phyloP scores from a whole-genome alignment of 495 filamentous ascomycete genomes.

The Entonaema liquescens region DNA sequence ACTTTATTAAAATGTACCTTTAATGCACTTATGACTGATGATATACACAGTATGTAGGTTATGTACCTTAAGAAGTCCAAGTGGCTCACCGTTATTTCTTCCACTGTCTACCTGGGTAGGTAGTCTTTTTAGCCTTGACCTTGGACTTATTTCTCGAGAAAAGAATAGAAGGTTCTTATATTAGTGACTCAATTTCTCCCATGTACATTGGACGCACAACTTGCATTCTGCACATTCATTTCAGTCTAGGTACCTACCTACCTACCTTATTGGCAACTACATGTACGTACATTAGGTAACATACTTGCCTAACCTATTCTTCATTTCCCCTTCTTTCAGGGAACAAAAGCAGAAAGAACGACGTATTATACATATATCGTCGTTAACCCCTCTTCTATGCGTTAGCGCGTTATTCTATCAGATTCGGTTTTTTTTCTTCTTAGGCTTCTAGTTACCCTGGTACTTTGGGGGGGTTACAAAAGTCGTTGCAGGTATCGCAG shows the following conservation, averaged over 20 bases:
- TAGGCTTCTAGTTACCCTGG: neutral
- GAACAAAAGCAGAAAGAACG: neutral
- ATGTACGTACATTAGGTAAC: too few relatives aligned
- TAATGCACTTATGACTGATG: neutral
- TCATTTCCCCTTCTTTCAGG: neutral
- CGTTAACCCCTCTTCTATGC: neutral
- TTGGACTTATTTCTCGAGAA: slow-evolving; percentile 26
- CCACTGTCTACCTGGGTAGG: neutral
- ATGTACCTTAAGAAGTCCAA: neutral
- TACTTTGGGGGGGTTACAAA: neutral
- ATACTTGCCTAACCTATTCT: neutral
- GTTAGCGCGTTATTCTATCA: neutral
- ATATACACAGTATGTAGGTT: neutral
- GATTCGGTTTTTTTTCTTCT: too few relatives aligned
- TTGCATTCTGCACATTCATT: slow-evolving; percentile 6
- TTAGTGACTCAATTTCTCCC: slow-evolving; percentile 10
- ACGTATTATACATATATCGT: neutral
- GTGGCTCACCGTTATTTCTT: slow-evolving; percentile 28
- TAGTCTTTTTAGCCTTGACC: slow-evolving; percentile 12
- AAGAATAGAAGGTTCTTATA: slow-evolving; percentile 30
- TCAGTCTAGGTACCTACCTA: neutral
- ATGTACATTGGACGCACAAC: neutral
- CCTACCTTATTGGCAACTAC: neutral
- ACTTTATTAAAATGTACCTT: neutral
- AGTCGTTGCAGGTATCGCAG: neutral